A percentile compares a stretch with the other conserved stretches of the same genome.
phyloP scores from a whole-genome alignment of 2,329 filamentous ascomycete genomes.

The Aspergillus fijiensis region DNA sequence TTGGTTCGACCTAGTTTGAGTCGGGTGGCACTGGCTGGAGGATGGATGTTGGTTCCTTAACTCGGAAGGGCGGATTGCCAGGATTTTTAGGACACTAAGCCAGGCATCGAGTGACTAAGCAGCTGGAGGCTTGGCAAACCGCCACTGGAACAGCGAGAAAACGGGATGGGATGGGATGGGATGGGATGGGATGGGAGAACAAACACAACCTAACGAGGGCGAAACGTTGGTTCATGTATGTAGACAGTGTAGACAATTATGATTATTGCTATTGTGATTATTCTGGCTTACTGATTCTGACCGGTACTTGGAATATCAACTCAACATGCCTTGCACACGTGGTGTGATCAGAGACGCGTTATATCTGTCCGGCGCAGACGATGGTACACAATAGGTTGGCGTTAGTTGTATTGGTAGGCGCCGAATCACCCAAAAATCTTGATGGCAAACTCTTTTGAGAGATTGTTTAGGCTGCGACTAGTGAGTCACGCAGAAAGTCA shows the following conservation, averaged over 20 bases:
- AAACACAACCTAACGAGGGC: background rate
- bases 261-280: background rate
- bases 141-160: conserved; percentile 16
- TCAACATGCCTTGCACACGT: conserved; percentile 12
- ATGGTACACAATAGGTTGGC: background rate
- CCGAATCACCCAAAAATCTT: conserved; percentile 2
- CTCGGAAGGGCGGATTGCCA: conserved; percentile 23
- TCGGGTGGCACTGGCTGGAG: conserved; percentile 11
- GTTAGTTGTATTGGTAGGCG: conserved; percentile 1
- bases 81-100: conserved; percentile 31
- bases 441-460: background rate
- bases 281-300: background rate
- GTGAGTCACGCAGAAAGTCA: conserved; percentile 12
- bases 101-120: conserved; percentile 23
- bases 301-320: background rate
- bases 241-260: background rate
- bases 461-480: conserved; percentile 13
- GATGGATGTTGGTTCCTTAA: conserved; percentile 18
- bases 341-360: conserved; percentile 13
- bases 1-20: conserved; percentile 9
- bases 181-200: background rate
- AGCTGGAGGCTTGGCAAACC: conserved; percentile 17
- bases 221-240: background rate
- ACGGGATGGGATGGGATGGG: background rate
- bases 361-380: conserved; percentile 9